Evolutionary conservation across 371 early-diverging fungal genomes (phyloP).

Genomic region (Rhizopus delemar): DNA sequence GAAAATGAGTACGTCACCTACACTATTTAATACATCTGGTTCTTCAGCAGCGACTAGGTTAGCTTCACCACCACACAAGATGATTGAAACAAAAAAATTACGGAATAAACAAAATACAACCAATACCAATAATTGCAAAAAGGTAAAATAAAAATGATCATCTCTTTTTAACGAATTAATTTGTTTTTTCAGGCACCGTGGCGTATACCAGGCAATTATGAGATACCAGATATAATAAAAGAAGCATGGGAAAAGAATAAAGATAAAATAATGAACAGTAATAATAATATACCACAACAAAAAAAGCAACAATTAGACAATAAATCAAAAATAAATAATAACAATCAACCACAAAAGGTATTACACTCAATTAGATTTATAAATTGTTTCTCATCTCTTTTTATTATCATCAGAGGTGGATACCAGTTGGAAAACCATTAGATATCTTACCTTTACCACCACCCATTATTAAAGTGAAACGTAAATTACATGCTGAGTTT

Average conservation of each 20-base stretch:
- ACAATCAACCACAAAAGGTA: conserved; percentile 14
- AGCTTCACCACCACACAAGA: conserved; percentile 23
- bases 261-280: conserved; percentile 12
- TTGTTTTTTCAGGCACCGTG: conserved; percentile 39
- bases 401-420: conserved; percentile 35
- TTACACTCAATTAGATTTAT: conserved; percentile 18
- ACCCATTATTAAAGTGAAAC: conserved; percentile 27
- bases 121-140: conserved; percentile 7
- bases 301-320: conserved; percentile 6
- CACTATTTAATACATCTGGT: conserved; percentile 25
- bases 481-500: conserved; percentile 45
- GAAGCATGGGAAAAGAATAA: conserved; percentile 39
- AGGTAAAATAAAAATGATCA: conserved; percentile 1
- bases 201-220: conserved; percentile 50
- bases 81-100: conserved; percentile 10
- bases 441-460: conserved; percentile 45
- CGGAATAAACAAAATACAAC: neutral
- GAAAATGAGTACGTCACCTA: conserved; percentile 29
- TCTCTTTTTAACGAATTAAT: neutral
- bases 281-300: conserved; percentile 17
- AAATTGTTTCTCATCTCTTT: conserved; percentile 7
- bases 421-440: conserved; percentile 44
- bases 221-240: conserved; percentile 55
- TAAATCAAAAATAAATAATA: neutral
- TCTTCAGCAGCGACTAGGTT: conserved; percentile 25